Base-by-base conservation (phyloP, 2,329 filamentous ascomycete species). In the Aureobasidium lini region DNA sequence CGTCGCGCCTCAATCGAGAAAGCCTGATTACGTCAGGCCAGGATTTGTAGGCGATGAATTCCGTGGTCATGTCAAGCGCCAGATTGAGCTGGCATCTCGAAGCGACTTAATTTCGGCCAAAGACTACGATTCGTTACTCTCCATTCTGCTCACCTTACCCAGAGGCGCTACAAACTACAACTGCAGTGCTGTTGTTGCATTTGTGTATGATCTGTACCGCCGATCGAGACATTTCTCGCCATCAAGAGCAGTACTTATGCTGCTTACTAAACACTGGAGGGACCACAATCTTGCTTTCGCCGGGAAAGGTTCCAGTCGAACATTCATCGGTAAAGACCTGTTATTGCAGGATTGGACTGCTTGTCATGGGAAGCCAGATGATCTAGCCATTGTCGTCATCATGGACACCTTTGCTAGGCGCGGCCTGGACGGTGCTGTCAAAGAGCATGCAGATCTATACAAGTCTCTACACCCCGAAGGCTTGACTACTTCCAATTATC, bases 401-500 rank as follows among this genome's bases (percentile, higher is more conserved):
- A 60, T 60, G 57, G 42, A 47, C 3, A 58, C 64, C 59, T 72
- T 72, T 62, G 72, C 75, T 3, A 62, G 67, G 6, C 59, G 64
- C 15, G 76, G 76, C 13, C 56, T 71, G 11, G 64, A 66, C 2
- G 65, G 68, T 18, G 62, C 59, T 16, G 72, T 76, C 11, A 60
- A 72, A 28, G 54, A 69, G 43, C 71, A 69, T 59, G 57, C 57
- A 34, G 16, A 15, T 39, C 49, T 31, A 43, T 48, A 37, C 34
- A 47, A 34, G 42, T 57, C 44, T 23, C 28, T 44, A 1, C 42
- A 46, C 18, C 31, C 43, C 2, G 18, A 50, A n/a, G 43, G 44
- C 10, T 28, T 39, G 9, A 8, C 16, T 2, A 28, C 57, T 43
- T 31, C 60, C 10, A 39, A 59, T 40, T 57, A 60, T 4, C 64